These are phyloP conservation scores for Trametes polyzona DNA, from an alignment of 1,284 basidiomycete species.

Conservation along the genomic window DNA sequence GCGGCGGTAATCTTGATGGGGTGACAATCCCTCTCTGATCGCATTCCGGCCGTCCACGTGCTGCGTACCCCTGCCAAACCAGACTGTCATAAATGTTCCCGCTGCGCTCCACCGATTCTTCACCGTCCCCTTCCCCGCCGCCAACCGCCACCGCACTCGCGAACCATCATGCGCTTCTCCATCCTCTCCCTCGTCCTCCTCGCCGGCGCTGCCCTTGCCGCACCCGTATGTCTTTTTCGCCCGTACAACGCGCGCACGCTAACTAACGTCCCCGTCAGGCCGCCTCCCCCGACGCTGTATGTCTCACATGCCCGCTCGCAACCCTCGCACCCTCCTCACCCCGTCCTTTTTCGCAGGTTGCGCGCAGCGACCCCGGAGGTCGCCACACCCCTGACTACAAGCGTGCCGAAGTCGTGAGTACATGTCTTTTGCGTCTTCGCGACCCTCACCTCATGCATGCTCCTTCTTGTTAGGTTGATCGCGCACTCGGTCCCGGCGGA, in stretches of 20 bases:
- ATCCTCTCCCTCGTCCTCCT: slow-evolving; percentile 32
- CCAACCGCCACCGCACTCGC: neutral
- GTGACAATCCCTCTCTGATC: slow-evolving; percentile 28
- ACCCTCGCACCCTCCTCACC: neutral
- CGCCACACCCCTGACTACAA: neutral
- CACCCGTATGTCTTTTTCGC: slow-evolving; percentile 28
- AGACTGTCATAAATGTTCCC: slow-evolving; percentile 24
- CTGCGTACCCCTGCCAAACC: slow-evolving; percentile 14
- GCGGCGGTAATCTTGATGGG: slow-evolving; percentile 25
- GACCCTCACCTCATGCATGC: too few relatives aligned
- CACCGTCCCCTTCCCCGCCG: slow-evolving; percentile 8
- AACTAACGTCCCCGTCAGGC: slow-evolving; percentile 5
- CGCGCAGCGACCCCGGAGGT: neutral
- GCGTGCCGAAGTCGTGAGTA: neutral
- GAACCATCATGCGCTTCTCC: slow-evolving; percentile 30
- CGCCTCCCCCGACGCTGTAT: slow-evolving; percentile 17
- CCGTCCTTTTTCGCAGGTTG: neutral
- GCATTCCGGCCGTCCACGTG: slow-evolving; percentile 21
- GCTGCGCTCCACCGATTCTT: slow-evolving; percentile 7
- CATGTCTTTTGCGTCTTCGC: neutral
- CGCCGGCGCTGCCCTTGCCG: slow-evolving; percentile 29
- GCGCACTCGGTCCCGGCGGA: neutral
- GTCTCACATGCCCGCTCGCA: neutral
- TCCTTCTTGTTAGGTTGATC: too few relatives aligned
- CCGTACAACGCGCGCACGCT: neutral